Evolutionary conservation across 352 stramenopile species (phyloP).

Genomic region (Elongisporangium prolatum): DNA sequence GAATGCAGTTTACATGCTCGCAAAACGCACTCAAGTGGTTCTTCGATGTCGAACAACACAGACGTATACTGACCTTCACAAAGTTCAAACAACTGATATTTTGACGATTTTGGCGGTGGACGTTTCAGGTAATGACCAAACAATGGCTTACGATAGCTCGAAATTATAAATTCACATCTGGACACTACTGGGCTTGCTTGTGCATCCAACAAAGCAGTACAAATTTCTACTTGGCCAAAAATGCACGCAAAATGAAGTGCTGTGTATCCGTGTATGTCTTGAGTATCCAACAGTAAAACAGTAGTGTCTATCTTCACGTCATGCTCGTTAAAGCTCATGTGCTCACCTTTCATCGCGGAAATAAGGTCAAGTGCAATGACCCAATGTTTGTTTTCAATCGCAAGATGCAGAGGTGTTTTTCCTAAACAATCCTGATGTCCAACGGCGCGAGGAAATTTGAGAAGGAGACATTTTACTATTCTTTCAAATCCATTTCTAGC

Average conservation of each 20-base stretch:
- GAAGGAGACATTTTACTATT: conserved; percentile 44
- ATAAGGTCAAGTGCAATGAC: conserved; percentile 25
- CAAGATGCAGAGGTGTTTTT: conserved; percentile 46
- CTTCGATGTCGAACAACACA: conserved; percentile 9
- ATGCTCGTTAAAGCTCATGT: conserved; percentile 4
- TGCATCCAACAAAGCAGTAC: conserved; percentile 23
- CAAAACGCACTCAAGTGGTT: conserved; percentile 15
- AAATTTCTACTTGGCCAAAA: conserved; percentile 22
- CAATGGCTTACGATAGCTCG: not conserved
- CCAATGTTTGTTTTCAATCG: conserved; percentile 33
- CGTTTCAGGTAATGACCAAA: not conserved
- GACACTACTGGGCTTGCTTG: conserved; percentile 26
- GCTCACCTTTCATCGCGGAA: conserved; percentile 11
- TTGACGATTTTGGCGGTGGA: not conserved
- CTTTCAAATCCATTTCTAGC: conserved; percentile 35
- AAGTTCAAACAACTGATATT: not conserved
- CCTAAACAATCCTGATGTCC: conserved; percentile 29
- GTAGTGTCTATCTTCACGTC: not conserved
- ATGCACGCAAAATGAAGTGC: conserved; percentile 52
- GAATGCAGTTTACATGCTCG: conserved; percentile 13
- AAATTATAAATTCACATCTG: conserved; percentile 18
- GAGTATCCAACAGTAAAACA: conserved; percentile 19
- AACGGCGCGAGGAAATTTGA: conserved; percentile 34
- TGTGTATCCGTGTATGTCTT: conserved; percentile 52
- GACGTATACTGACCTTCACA: not conserved